Evolutionary conservation across 495 filamentous ascomycete genomes (phyloP).

Genomic region (Aspergillus steynii): DNA sequence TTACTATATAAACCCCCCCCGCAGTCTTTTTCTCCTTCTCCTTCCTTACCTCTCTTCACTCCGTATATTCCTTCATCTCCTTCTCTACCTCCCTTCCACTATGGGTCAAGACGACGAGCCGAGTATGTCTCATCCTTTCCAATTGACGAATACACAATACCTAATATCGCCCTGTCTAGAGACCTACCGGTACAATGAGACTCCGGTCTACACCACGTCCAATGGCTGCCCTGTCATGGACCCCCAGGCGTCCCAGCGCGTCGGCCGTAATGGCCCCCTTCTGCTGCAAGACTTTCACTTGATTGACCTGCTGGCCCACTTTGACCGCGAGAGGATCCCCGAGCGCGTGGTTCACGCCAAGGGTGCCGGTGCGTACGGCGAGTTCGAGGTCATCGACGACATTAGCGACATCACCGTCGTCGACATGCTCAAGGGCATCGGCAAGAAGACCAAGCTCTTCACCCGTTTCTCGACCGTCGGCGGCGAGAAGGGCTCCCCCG

Average conservation of each 20-base stretch:
- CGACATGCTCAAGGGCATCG: constrained; percentile 61
- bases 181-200: constrained; percentile 58
- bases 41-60: neutral
- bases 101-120: constrained; percentile 42
- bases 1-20: constrained; percentile 13
- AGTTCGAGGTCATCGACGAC: constrained; percentile 70
- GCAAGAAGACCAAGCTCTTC: constrained; percentile 66
- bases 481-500: constrained; percentile 68
- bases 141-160: neutral
- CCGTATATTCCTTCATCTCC: constrained; percentile 1
- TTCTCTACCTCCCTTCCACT: constrained; percentile 13
- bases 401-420: constrained; percentile 52
- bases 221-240: constrained; percentile 62
- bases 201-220: constrained; percentile 61
- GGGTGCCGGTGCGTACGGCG: constrained; percentile 76
- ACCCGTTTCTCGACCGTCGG: constrained; percentile 73
- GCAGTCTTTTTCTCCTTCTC: constrained; percentile 7
- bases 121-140: constrained; percentile 23
- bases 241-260: constrained; percentile 57
- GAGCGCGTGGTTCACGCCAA: constrained; percentile 81
- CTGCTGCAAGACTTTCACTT: constrained; percentile 64
- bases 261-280: constrained; percentile 63
- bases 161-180: constrained; percentile 12
- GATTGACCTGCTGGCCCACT: constrained; percentile 68
- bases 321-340: constrained; percentile 66